Evolutionary conservation across 148 eudicot genomes (phyloP).

Genomic region (Gaultheria prostrata): DNA sequence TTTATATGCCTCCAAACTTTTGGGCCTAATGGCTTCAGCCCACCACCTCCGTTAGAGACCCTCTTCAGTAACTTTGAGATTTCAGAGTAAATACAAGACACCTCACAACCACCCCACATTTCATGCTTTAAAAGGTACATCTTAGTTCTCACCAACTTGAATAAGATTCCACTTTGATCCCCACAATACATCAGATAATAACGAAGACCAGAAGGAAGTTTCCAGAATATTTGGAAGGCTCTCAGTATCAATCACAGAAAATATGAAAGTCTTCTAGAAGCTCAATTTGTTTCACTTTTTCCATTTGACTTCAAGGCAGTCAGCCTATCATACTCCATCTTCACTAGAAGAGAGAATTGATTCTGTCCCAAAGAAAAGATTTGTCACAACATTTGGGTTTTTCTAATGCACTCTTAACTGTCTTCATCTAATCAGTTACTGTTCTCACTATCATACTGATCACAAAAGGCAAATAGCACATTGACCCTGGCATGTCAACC

Average conservation of each 20-base stretch:
- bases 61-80: neutral
- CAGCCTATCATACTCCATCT: neutral
- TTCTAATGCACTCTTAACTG: neutral
- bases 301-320: neutral
- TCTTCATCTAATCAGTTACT: neutral
- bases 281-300: neutral
- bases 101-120: neutral
- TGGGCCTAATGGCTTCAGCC: neutral
- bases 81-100: neutral
- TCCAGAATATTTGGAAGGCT: neutral
- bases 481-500: neutral
- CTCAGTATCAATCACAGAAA: neutral
- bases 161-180: neutral
- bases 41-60: neutral
- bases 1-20: neutral
- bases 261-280: neutral
- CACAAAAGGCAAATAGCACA: neutral
- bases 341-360: neutral
- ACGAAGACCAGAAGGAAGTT: neutral
- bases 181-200: conserved; percentile 6
- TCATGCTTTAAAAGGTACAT: neutral
- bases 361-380: neutral
- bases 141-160: neutral
- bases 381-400: conserved; percentile 2
- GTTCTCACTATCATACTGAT: neutral